Evolutionary conservation across 371 early-diverging fungal species (phyloP).

Genomic region (Mortierella sp.): DNA sequence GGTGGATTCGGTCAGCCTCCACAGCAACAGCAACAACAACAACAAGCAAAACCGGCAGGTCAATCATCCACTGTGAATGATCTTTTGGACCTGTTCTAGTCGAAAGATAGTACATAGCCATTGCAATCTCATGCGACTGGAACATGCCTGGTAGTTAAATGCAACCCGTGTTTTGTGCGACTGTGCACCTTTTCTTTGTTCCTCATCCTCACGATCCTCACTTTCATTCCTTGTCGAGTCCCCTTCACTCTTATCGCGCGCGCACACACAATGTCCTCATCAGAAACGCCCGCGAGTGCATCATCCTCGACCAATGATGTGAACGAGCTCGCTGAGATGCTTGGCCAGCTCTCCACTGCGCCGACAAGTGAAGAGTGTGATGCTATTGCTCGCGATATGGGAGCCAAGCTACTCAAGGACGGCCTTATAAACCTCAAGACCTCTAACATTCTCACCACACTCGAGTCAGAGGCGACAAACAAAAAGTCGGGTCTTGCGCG

Average conservation of each 20-base stretch:
- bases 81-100: slow-evolving; percentile 35
- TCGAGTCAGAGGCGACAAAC: slow-evolving; percentile 65
- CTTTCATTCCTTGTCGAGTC: background rate
- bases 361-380: slow-evolving; percentile 67
- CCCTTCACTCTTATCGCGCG: background rate
- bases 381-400: slow-evolving; percentile 63
- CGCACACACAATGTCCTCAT: slow-evolving; percentile 10
- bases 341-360: slow-evolving; percentile 61
- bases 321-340: slow-evolving; percentile 47
- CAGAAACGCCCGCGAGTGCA: slow-evolving; percentile 14
- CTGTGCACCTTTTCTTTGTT: too few species aligned
- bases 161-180: too few species aligned
- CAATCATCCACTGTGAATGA: slow-evolving; percentile 41
- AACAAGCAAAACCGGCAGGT: slow-evolving; percentile 17
- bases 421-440: slow-evolving; percentile 69
- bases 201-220: too few species aligned
- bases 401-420: slow-evolving; percentile 59
- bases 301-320: slow-evolving; percentile 16
- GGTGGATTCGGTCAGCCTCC: slow-evolving; percentile 12
- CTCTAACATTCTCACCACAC: slow-evolving; percentile 61
- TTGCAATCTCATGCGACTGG: too few species aligned
- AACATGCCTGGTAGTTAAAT: too few species aligned
- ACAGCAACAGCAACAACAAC: slow-evolving; percentile 20
- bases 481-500: slow-evolving; percentile 75
- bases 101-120: too few species aligned